Evolutionary conservation across 352 stramenopile species (phyloP).

Genomic region (Blastocystis sp.): DNA sequence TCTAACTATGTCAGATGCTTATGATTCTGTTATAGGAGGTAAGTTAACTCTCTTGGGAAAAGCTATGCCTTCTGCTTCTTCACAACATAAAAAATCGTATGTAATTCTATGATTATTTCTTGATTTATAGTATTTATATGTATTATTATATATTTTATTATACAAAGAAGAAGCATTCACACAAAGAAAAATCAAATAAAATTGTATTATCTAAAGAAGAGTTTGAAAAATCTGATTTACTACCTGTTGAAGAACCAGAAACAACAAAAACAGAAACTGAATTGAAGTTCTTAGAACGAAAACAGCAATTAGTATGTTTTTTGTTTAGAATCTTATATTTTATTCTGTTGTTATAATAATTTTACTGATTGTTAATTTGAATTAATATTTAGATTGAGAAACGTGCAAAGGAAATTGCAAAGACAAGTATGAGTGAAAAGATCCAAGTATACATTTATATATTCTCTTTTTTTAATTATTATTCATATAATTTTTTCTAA

Average conservation of each 20-base stretch:
- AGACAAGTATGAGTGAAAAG: conserved; percentile 23
- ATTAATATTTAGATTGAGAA: conserved; percentile 23
- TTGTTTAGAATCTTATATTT: too few relatives aligned
- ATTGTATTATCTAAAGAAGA: conserved; percentile 29
- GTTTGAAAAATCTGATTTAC: conserved; percentile 26
- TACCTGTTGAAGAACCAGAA: conserved; percentile 9
- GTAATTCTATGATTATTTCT: not conserved
- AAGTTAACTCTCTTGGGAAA: conserved; percentile 33
- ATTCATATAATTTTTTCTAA: not conserved
- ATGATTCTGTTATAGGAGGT: conserved; percentile 18
- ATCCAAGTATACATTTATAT: conserved; percentile 7
- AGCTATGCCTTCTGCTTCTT: conserved; percentile 14
- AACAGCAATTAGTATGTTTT: conserved; percentile 12
- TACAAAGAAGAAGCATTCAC: not conserved
- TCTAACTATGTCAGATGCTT: conserved; percentile 35
- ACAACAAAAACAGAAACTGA: conserved; percentile 27
- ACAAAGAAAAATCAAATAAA: conserved; percentile 25
- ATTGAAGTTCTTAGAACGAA: conserved; percentile 18
- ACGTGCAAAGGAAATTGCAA: conserved; percentile 20
- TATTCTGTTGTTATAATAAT: too few relatives aligned
- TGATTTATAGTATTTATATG: not conserved
- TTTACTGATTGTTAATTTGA: not conserved
- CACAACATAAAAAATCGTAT: too few relatives aligned
- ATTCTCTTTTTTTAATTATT: too few relatives aligned
- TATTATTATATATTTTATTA: conserved; percentile 28